phyloP scores from a whole-genome alignment of 2,329 filamentous ascomycete species.

The Penicillium aurantiogriseum region DNA sequence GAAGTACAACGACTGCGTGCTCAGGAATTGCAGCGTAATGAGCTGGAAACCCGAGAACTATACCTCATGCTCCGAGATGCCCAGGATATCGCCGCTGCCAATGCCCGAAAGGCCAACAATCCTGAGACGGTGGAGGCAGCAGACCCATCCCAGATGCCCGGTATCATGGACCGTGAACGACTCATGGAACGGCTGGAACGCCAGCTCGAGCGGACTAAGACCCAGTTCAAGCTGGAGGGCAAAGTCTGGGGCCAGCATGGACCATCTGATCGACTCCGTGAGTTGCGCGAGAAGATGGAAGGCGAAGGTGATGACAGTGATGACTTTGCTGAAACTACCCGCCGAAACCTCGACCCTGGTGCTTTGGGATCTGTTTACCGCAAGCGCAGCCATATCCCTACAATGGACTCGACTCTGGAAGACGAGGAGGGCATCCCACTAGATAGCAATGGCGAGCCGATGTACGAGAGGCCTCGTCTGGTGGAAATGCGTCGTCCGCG shows the following conservation, averaged over 20 bases:
- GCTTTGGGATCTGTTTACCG: conserved; percentile 71
- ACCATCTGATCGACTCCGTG: conserved; percentile 87
- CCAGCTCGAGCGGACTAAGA: conserved; percentile 95
- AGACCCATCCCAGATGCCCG: conserved; percentile 77
- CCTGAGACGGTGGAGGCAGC: conserved; percentile 50
- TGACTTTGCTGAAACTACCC: conserved; percentile 55
- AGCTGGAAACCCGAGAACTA: conserved; percentile 91
- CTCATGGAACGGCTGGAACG: conserved; percentile 93
- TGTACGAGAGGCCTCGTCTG: conserved; percentile 76
- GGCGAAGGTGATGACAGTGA: conserved; percentile 54
- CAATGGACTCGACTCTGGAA: conserved; percentile 37
- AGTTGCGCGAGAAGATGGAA: conserved; percentile 94
- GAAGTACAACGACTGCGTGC: conserved; percentile 81
- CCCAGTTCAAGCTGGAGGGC: conserved; percentile 94
- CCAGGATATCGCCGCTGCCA: conserved; percentile 90
- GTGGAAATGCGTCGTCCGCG: conserved; percentile 71
- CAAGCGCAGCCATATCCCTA: conserved; percentile 46
- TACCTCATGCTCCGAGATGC: conserved; percentile 98
- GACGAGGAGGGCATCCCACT: conserved; percentile 47
- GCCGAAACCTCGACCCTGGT: conserved; percentile 66
- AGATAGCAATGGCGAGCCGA: conserved; percentile 55
- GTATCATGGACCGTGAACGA: conserved; percentile 86
- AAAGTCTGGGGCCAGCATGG: conserved; percentile 84
- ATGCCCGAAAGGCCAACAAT: conserved; percentile 61
- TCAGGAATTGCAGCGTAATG: conserved; percentile 89